Conservation (phyloP, 495 filamentous ascomycete species). For the Massariosphaeria phaeospora region DNA sequence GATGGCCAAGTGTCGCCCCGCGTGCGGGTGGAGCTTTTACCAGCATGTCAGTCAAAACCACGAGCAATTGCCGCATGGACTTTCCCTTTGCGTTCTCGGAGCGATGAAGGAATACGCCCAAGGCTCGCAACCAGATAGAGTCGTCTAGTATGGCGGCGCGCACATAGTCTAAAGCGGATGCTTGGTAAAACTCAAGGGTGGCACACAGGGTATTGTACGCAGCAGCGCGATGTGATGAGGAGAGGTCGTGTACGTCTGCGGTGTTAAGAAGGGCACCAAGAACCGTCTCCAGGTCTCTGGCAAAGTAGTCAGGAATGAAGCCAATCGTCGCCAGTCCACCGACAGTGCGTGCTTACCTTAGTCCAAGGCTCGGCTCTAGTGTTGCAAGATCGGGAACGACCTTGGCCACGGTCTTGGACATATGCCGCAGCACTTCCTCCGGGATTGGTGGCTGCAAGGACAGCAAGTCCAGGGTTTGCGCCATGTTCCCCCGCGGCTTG, state of each 20-base stretch:
- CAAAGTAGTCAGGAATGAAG: neutral
- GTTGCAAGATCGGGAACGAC: conserved; percentile 10
- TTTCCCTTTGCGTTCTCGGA: conserved; percentile 70
- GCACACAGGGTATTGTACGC: conserved; percentile 39
- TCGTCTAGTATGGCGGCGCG: conserved; percentile 38
- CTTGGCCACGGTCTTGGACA: neutral
- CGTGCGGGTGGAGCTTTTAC: neutral
- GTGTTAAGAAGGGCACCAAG: conserved; percentile 24
- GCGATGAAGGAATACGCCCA: conserved; percentile 67
- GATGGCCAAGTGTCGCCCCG: neutral
- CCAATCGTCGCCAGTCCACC: conserved; percentile 6
- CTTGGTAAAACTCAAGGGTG: conserved; percentile 34
- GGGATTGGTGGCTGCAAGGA: too few species aligned
- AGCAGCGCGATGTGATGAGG: conserved; percentile 35
- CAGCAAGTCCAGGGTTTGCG: neutral
- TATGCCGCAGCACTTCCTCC: conserved; percentile 5
- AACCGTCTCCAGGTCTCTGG: conserved; percentile 8
- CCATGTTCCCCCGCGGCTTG: neutral
- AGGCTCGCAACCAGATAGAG: conserved; percentile 53
- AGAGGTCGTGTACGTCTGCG: conserved; percentile 14
- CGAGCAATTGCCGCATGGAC: conserved; percentile 66
- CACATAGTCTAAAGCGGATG: conserved; percentile 39
- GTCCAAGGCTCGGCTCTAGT: conserved; percentile 1
- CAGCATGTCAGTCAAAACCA: conserved; percentile 38
- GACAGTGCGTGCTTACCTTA: conserved; percentile 29